phyloP scores from a whole-genome alignment of 768 basidiomycete genomes.

The Galerina sulciceps region DNA sequence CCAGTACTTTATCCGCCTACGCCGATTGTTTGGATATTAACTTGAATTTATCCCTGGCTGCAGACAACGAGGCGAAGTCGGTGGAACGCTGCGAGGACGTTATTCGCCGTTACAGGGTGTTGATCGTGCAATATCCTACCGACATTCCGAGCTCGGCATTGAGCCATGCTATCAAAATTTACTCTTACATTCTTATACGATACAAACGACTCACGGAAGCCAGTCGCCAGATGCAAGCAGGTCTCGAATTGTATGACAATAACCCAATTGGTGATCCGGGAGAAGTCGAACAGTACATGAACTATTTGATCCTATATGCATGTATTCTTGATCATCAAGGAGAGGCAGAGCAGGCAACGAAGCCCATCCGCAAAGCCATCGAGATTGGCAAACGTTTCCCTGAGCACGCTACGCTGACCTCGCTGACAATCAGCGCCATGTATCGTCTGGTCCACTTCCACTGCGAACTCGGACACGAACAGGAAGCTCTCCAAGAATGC shows the following conservation, averaged over 20 bases:
- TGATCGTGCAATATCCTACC: background rate
- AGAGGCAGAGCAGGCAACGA: background rate
- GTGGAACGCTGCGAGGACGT: background rate
- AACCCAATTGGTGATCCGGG: background rate
- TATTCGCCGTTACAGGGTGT: background rate
- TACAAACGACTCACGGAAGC: background rate
- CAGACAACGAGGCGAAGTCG: background rate
- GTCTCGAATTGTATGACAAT: background rate
- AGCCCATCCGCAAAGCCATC: background rate
- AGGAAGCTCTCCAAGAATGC: slow-evolving; percentile 3
- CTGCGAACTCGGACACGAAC: slow-evolving; percentile 5
- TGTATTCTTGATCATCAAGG: slow-evolving; percentile 8
- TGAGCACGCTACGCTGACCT: background rate
- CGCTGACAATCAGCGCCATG: background rate
- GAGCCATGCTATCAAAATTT: background rate
- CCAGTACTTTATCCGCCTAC: background rate
- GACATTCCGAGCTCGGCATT: background rate
- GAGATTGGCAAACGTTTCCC: slow-evolving; percentile 3
- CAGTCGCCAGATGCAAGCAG: background rate
- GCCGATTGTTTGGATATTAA: slow-evolving; percentile 3
- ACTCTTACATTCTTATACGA: background rate
- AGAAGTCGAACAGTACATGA: background rate
- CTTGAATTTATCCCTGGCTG: background rate
- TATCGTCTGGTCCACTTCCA: slow-evolving; percentile 1
- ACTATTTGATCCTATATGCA: background rate